phyloP scores from a whole-genome alignment of 2,329 filamentous ascomycete genomes.

The Moelleriella libera region DNA sequence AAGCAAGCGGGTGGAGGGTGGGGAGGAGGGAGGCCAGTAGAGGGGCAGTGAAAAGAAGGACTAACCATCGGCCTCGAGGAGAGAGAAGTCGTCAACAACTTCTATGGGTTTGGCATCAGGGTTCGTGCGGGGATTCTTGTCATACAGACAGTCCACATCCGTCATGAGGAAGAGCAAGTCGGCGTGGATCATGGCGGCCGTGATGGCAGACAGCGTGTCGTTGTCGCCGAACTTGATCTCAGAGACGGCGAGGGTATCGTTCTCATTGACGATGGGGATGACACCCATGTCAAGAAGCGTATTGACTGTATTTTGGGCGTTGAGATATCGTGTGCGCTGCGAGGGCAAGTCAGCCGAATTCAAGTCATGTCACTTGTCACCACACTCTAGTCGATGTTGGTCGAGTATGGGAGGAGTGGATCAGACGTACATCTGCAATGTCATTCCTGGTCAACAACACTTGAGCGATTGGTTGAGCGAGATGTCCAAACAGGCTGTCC shows the following conservation, averaged over 20 bases:
- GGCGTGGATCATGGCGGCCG: slow-evolving; percentile 91
- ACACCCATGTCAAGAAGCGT: slow-evolving; percentile 89
- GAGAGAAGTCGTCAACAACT: slow-evolving; percentile 77
- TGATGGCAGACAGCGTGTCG: slow-evolving; percentile 91
- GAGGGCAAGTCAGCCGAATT: neutral
- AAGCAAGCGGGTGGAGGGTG: no score
- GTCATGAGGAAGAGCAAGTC: slow-evolving; percentile 98
- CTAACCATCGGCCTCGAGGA: slow-evolving; percentile 66
- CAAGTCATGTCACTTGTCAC: neutral
- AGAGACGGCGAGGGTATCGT: slow-evolving; percentile 89
- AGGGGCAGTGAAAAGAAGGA: neutral
- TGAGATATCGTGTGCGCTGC: slow-evolving; percentile 80
- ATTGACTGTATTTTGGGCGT: slow-evolving; percentile 88
- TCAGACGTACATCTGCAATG: slow-evolving; percentile 66
- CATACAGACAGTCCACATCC: slow-evolving; percentile 93
- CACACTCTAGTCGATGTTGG: neutral
- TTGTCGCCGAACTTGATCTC: slow-evolving; percentile 99
- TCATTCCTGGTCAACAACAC: slow-evolving; percentile 90
- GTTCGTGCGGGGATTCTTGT: slow-evolving; percentile 80
- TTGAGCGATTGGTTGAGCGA: slow-evolving; percentile 84
- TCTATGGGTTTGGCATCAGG: slow-evolving; percentile 82
- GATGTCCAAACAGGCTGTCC: slow-evolving; percentile 81
- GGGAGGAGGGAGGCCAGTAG: neutral
- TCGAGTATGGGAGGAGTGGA: neutral
- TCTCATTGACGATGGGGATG: slow-evolving; percentile 97